Evolutionary conservation across 768 basidiomycete species (phyloP), one percentile per base, ranked within the genome.

Genomic region (Hericium erinaceus): DNA sequence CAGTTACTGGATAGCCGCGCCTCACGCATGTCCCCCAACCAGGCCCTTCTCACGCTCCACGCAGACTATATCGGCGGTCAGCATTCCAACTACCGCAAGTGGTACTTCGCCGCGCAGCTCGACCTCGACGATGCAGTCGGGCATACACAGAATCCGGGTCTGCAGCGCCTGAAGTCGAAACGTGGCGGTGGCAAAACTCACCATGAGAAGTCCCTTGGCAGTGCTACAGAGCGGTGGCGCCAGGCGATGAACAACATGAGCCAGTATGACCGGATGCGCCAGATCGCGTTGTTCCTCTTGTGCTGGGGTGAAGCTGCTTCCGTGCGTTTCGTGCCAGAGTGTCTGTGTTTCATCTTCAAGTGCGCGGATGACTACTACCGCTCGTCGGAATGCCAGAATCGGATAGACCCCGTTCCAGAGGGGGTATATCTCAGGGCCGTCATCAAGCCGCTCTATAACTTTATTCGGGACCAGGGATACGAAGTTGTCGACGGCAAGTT

Each of bases 281-380:
- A 99, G 72, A 86, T 99, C 64, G 97, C 97, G 0, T 80, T 99
- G 4, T 98, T 89, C 69, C 81, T 98, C 26, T 81, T 99, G 26
- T 91, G 92, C 61, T 99, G 97, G 97, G 97, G 95, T 56, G 97
- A 99, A 72, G 95, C 92, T 0, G 95, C 97, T 12, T 94, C 98
- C 67, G 93, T 98, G 41, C 87, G 97, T 13, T 98, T 98, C 72
- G 80, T 92, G 13, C 95, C 97, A 2, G 97, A 99, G 70, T 95
- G 92, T 66, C 75, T 99, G 49, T 98, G 94, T 74, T 99, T 98
- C 80, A 97, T 99, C 73, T 99, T 99, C 87, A 99, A 99, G 74
- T 98, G 97, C 67, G 97, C 97, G 13, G 97, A 99, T 69, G 97
- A 99, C 74, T 99, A 98, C 71, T 99, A 99, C 71, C 94, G 97